Evolutionary conservation across 208 protist species (phyloP).

Genomic region (Polymyxa betae): DNA sequence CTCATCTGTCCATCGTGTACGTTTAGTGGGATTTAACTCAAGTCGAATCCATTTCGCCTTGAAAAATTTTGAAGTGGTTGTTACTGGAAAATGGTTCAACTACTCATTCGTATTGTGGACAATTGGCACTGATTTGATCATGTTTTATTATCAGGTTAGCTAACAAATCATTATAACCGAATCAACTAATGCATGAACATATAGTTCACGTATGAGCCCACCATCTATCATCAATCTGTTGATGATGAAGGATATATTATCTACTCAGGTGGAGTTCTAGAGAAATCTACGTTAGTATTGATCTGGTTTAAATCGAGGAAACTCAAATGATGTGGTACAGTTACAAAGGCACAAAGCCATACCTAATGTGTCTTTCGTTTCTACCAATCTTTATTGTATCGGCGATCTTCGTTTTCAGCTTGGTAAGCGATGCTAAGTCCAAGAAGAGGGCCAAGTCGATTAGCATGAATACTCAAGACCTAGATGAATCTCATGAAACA

Average conservation of each 20-base stretch:
- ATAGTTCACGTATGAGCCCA: conserved; percentile 43
- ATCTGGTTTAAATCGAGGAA: too few species aligned
- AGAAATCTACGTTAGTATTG: conserved; percentile 1
- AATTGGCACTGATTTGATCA: background rate
- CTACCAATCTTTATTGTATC: background rate
- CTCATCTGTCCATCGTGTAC: background rate
- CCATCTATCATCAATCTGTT: conserved; percentile 20
- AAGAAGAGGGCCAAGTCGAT: too few species aligned
- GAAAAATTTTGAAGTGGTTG: background rate
- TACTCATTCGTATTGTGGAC: conserved; percentile 22
- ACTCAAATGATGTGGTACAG: too few species aligned
- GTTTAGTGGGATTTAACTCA: conserved; percentile 11
- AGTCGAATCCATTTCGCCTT: background rate
- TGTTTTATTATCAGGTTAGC: conserved; percentile 37
- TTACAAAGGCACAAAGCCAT: too few species aligned
- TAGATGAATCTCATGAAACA: too few species aligned
- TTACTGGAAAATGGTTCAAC: conserved; percentile 51
- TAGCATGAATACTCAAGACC: too few species aligned
- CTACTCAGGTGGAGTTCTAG: background rate
- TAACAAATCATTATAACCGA: background rate
- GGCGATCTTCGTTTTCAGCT: background rate
- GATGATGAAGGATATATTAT: conserved; percentile 10
- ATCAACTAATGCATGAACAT: background rate
- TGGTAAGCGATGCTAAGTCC: background rate
- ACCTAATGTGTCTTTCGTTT: background rate